phyloP scores from a whole-genome alignment of 2,329 filamentous ascomycete species.

The Fusarium pseudograminearum region DNA sequence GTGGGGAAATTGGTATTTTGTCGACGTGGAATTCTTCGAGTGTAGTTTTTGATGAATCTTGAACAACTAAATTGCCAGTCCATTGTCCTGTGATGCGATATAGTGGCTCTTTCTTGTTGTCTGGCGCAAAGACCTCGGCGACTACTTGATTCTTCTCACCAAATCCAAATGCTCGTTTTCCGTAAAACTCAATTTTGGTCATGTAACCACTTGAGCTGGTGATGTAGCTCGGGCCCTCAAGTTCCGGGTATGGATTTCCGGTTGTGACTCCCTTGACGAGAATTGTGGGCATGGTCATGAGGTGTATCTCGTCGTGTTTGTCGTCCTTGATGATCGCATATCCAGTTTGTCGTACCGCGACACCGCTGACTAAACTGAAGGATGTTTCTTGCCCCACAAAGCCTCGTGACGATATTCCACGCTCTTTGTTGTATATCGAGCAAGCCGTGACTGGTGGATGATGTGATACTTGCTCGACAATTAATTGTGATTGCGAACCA shows the following conservation, averaged over 20 bases:
- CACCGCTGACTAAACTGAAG: conserved; percentile 19
- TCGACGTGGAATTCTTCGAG: conserved; percentile 23
- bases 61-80: background rate
- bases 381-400: conserved; percentile 25
- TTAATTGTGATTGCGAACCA: conserved; percentile 49
- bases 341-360: conserved; percentile 15
- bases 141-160: conserved; percentile 25
- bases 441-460: conserved; percentile 64
- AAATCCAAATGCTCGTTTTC: conserved; percentile 6
- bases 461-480: conserved; percentile 63
- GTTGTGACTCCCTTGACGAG: conserved; percentile 19
- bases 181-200: conserved; percentile 20
- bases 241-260: conserved; percentile 17
- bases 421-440: conserved; percentile 22
- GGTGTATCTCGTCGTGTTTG: conserved; percentile 12
- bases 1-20: conserved; percentile 3
- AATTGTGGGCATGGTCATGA: conserved; percentile 29
- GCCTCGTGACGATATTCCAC: conserved; percentile 19
- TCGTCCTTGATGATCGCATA: conserved; percentile 22
- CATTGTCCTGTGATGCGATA: conserved; percentile 18
- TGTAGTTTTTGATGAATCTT: background rate
- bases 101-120: background rate
- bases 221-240: conserved; percentile 18
- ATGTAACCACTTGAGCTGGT: conserved; percentile 20
- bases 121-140: conserved; percentile 11